phyloP scores from a whole-genome alignment of 805 yeast genomes.

The Starmera quercuum region DNA sequence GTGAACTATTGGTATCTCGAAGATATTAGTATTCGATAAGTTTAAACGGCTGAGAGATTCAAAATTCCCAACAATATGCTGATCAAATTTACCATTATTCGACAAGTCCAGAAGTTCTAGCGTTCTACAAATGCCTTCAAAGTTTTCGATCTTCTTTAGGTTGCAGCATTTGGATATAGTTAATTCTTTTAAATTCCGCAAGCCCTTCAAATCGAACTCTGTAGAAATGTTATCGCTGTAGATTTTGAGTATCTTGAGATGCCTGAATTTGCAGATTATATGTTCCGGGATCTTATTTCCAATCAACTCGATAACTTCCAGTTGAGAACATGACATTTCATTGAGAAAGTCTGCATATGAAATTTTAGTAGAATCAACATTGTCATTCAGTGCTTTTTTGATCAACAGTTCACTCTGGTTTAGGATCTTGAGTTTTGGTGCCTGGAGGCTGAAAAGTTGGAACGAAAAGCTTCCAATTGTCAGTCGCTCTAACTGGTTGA shows the following conservation, averaged over 20 bases:
- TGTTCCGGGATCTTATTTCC: slow-evolving; percentile 2
- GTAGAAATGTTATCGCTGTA: slow-evolving; percentile 11
- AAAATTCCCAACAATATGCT: too few species aligned
- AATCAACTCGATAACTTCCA: slow-evolving; percentile 6
- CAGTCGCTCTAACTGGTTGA: slow-evolving; percentile 7
- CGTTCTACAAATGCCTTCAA: background rate
- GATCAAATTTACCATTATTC: slow-evolving; percentile 1
- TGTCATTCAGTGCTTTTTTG: slow-evolving; percentile 8
- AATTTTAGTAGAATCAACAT: slow-evolving; percentile 8
- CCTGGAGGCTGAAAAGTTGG: slow-evolving; percentile 12
- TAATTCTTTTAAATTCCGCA: slow-evolving; percentile 5
- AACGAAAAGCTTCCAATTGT: slow-evolving; percentile 15
- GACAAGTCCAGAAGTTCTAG: slow-evolving; percentile 1
- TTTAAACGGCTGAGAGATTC: too few species aligned
- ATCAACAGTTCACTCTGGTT: slow-evolving; percentile 11
- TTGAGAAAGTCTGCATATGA: slow-evolving; percentile 10
- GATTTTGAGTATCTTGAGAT: slow-evolving; percentile 7
- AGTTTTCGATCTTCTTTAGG: slow-evolving; percentile 2
- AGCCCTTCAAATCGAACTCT: slow-evolving; percentile 3
- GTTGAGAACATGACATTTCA: slow-evolving; percentile 4
- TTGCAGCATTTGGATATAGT: slow-evolving; percentile 8
- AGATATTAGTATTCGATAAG: too few species aligned
- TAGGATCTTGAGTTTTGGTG: slow-evolving; percentile 9
- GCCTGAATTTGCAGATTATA: slow-evolving; percentile 4
- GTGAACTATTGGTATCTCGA: too few species aligned